These are phyloP conservation scores for Sideroxylon spinosum DNA, from an alignment of 179 eudicot species.

Conservation along the genomic window DNA sequence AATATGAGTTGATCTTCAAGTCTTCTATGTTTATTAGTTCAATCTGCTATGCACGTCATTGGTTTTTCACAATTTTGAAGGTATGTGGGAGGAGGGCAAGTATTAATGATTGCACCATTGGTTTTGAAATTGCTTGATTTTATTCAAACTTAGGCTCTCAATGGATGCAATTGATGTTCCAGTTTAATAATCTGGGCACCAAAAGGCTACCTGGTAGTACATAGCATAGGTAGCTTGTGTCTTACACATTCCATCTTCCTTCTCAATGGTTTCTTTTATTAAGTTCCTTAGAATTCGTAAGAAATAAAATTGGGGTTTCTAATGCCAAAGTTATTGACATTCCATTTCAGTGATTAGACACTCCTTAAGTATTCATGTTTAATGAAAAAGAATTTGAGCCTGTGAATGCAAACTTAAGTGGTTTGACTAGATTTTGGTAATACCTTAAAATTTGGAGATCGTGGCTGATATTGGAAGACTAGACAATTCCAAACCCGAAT, in stretches of 20 bases:
- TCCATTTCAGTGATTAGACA: not conserved
- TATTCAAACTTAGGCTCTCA: not conserved
- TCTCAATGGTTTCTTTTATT: not conserved
- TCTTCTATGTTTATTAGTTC: not conserved
- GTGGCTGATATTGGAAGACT: not conserved
- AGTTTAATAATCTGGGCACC: not conserved
- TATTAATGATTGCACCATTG: not conserved
- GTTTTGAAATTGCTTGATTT: not conserved
- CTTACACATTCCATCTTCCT: not conserved
- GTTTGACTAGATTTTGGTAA: not conserved
- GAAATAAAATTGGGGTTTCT: not conserved
- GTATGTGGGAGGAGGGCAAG: not conserved
- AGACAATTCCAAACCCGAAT: not conserved
- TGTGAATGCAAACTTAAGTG: not conserved
- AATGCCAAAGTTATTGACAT: not conserved
- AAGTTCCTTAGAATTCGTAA: not conserved
- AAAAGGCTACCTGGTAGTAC: constrained; percentile 2
- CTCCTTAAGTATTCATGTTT: not conserved
- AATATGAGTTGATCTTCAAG: not conserved
- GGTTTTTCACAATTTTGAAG: not conserved
- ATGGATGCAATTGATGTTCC: not conserved
- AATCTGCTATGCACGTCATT: not conserved
- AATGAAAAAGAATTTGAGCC: not conserved
- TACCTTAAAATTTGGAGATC: not conserved
- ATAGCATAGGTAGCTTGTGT: not conserved